Evolutionary conservation across 495 filamentous ascomycete genomes (phyloP).

Genomic region (Tuber aestivum): DNA sequence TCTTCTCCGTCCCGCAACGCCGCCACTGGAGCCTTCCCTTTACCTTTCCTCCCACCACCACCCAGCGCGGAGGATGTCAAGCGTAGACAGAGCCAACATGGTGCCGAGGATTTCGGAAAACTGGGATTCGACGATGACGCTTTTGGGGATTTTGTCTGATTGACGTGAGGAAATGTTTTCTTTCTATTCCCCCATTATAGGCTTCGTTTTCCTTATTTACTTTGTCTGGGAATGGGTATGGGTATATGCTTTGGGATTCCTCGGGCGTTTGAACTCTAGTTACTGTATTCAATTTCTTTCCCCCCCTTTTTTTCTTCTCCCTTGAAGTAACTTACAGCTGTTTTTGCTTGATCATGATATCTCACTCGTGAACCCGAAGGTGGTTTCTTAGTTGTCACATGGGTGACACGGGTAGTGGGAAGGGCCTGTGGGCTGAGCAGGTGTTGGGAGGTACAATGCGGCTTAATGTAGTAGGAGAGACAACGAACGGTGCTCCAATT

Average conservation of each 20-base stretch:
- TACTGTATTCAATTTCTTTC: not conserved
- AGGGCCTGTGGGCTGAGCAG: not conserved
- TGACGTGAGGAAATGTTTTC: not conserved
- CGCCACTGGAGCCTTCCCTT: slow-evolving; percentile 18
- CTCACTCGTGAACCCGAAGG: not conserved
- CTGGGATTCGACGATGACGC: slow-evolving; percentile 62
- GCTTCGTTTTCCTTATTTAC: not conserved
- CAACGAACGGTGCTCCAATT: no score
- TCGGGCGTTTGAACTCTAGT: not conserved
- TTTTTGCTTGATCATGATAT: not conserved
- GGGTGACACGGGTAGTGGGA: not conserved
- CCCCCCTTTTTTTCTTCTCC: no score
- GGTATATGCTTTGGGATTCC: not conserved
- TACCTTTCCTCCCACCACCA: slow-evolving; percentile 55
- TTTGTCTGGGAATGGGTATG: slow-evolving; percentile 1
- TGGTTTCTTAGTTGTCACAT: not conserved
- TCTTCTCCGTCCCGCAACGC: slow-evolving; percentile 32
- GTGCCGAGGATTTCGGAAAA: slow-evolving; percentile 45
- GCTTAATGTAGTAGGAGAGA: not conserved
- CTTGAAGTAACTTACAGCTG: not conserved
- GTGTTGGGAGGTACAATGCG: not conserved
- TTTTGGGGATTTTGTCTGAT: slow-evolving; percentile 56
- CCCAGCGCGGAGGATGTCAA: slow-evolving; percentile 55
- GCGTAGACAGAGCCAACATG: slow-evolving; percentile 49
- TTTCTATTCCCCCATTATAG: not conserved